Evolutionary conservation across 768 basidiomycete species (phyloP), one percentile per base, ranked within the genome.

Genomic region (Boletus vinaceobasis): DNA sequence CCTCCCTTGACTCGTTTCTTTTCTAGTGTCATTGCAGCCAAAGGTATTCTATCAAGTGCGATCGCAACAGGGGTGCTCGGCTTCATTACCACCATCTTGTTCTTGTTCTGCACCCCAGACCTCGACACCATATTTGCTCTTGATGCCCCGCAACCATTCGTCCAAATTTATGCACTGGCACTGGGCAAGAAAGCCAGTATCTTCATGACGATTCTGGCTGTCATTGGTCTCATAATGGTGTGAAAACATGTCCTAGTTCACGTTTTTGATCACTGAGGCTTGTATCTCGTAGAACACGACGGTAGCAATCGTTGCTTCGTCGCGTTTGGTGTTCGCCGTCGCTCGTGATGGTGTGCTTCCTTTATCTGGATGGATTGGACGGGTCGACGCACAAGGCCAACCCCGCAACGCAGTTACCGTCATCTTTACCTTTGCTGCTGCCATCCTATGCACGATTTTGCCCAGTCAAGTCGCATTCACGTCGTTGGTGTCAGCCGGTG

Each of bases 261-360:
- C 19, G 1, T 50, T 39, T 26, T 43, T 29, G 29, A 29, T 29
- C 11, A 26, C 39, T 52, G 47, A 50, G 37, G 19, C 8, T 38
- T 43, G 27, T 35, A 23, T 33, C 17, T 23, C 4, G 4, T 61
- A 92, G 88, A 94, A 90, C 69, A 93, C 93, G 1, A 91, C 87
- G 59, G 81, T 95, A 42, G 83, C 90, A 17, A 85, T 96, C 53
- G 90, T 95, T 19, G 93, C 94, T 2, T 83, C 92, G 13, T 94
- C 92, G 13, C 83, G 93, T 5, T 79, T 97, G 27, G 80, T 97
- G 38, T 97, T 90, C 64, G 94, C 93, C 9, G 88, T 97, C 43
- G 93, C 93, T n/a, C 86, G 94, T 50, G 94, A 97, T 62, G 93
- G 93, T 29, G 90, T 95, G 0, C 76, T 97, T 11, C 93, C 94